Conservation (phyloP, 2,329 filamentous ascomycete species). For the Cladosporium sp. region DNA sequence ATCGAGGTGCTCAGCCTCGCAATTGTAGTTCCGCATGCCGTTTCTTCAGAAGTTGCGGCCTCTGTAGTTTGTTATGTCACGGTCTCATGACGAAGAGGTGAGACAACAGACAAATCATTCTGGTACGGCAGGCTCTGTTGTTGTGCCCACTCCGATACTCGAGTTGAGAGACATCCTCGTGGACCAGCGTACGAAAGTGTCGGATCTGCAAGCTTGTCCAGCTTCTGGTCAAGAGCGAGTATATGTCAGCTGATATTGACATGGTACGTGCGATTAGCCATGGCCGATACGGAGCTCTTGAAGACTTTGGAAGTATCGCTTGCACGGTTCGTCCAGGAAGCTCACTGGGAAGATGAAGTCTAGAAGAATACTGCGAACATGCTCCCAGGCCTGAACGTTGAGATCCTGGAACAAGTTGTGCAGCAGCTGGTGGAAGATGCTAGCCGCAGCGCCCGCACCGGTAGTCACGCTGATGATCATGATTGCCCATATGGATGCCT, state of each 20-base stretch:
- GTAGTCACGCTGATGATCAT: slow-evolving; percentile 33
- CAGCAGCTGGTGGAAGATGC: slow-evolving; percentile 17
- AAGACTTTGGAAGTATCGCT: slow-evolving; percentile 26
- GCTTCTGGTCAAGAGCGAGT: not conserved
- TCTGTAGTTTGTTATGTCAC: too few relatives aligned
- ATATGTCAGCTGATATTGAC: not conserved
- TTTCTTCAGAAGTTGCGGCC: too few relatives aligned
- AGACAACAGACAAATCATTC: too few relatives aligned
- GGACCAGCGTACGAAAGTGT: too few relatives aligned
- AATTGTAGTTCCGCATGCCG: too few relatives aligned
- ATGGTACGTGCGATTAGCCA: not conserved
- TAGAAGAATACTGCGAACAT: slow-evolving; percentile 29
- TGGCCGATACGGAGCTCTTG: slow-evolving; percentile 8
- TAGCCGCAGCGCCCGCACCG: slow-evolving; percentile 19
- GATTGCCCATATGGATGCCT: slow-evolving; percentile 30
- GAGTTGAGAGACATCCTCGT: too few relatives aligned
- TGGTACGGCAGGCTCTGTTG: too few relatives aligned
- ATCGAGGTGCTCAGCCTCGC: too few relatives aligned
- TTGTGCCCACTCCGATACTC: too few relatives aligned
- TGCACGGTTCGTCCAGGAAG: slow-evolving; percentile 30
- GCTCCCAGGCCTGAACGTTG: slow-evolving; percentile 28
- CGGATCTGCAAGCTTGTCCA: too few relatives aligned
- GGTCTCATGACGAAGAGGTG: too few relatives aligned
- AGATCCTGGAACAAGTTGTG: slow-evolving; percentile 24
- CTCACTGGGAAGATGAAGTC: slow-evolving; percentile 33